Evolutionary conservation across 2,329 filamentous ascomycete genomes (phyloP).

Genomic region (Exserohilum rostratum): DNA sequence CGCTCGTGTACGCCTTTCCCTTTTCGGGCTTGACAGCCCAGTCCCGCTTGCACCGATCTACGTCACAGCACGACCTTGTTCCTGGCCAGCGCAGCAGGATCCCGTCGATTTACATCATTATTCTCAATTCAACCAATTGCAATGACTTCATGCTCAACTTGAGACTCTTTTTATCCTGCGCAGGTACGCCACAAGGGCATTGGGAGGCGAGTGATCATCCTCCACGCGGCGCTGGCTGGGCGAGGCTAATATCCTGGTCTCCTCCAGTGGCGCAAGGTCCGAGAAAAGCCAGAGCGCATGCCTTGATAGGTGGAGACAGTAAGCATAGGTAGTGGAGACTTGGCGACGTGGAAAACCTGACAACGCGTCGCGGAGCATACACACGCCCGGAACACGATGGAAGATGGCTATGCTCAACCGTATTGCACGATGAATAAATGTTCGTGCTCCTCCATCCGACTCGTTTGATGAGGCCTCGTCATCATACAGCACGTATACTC

Average conservation of each 20-base stretch:
- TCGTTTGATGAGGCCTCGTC: background rate
- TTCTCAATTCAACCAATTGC: constrained; percentile 16
- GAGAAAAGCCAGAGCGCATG: background rate
- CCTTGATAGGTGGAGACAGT: background rate
- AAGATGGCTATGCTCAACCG: background rate
- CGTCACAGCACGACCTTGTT: constrained; percentile 15
- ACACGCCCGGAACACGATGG: background rate
- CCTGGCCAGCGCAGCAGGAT: constrained; percentile 12
- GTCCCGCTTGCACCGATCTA: constrained; percentile 12
- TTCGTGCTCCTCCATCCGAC: background rate
- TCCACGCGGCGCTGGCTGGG: constrained; percentile 20
- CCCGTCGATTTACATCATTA: constrained; percentile 31
- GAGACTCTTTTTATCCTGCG: constrained; percentile 5
- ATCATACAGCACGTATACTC: background rate
- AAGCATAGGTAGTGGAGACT: background rate
- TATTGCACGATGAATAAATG: background rate
- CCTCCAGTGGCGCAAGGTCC: constrained; percentile 6
- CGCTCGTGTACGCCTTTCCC: constrained; percentile 14
- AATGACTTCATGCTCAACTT: constrained; percentile 12
- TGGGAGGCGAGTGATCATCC: constrained; percentile 14
- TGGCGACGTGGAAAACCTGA: background rate
- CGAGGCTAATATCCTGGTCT: constrained; percentile 8
- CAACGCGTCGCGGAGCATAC: no score
- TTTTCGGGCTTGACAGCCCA: constrained; percentile 17
- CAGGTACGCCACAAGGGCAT: background rate